phyloP scores from a whole-genome alignment of 2,329 filamentous ascomycete genomes.

The Trichoderma citrinoviride region DNA sequence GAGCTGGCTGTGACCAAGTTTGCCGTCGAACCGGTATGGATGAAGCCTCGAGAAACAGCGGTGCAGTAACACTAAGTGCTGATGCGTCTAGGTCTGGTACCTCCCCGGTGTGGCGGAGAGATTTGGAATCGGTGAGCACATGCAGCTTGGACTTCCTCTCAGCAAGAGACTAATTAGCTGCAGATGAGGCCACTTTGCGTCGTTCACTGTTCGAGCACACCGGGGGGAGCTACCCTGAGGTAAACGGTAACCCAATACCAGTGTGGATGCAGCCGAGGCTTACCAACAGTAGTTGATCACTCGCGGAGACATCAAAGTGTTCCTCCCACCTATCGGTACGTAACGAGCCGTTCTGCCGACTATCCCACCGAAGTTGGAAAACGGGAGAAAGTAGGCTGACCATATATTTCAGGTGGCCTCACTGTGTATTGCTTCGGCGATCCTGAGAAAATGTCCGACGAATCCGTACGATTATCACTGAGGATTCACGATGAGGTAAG shows the following conservation, averaged over 20 bases:
- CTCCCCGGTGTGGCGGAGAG: conserved; percentile 83
- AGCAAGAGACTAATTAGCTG: conserved; percentile 29
- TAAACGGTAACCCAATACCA: conserved; percentile 28
- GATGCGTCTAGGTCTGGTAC: conserved; percentile 62
- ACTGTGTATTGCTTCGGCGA: conserved; percentile 98
- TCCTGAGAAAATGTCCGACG: conserved; percentile 88
- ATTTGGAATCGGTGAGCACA: conserved; percentile 75
- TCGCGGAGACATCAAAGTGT: conserved; percentile 88
- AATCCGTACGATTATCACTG: conserved; percentile 74
- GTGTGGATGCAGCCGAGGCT: conserved; percentile 21
- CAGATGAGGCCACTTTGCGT: conserved; percentile 81
- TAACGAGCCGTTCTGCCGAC: not conserved
- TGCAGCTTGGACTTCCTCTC: not conserved
- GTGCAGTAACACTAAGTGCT: not conserved
- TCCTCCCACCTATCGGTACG: conserved; percentile 84
- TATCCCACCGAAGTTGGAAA: too few species aligned
- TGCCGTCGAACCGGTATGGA: conserved; percentile 82
- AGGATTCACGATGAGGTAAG: conserved; percentile 69
- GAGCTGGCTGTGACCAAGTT: conserved; percentile 95
- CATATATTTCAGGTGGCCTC: conserved; percentile 60
- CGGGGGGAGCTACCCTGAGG: conserved; percentile 91
- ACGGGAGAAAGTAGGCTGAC: not conserved
- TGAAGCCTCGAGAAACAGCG: not conserved
- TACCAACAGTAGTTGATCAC: conserved; percentile 67
- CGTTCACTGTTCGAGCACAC: conserved; percentile 92